phyloP scores from a whole-genome alignment of 1,284 basidiomycete genomes.

The Heliocybe sulcata region DNA sequence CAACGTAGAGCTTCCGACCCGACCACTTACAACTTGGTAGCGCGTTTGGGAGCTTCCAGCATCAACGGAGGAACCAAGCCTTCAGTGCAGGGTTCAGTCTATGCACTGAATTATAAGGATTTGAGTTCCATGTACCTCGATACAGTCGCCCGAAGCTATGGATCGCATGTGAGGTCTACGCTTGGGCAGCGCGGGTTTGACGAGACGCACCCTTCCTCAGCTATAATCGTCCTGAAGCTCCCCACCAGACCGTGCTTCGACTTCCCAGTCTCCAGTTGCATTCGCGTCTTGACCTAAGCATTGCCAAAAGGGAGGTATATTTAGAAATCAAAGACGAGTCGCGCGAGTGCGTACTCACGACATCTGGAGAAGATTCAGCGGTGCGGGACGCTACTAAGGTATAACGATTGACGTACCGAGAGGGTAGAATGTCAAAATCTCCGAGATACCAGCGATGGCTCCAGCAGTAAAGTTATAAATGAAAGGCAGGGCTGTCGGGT shows the following conservation, averaged over 20 bases:
- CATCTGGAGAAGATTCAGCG: constrained; percentile 15
- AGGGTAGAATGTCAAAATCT: constrained; percentile 91
- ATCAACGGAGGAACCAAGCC: constrained; percentile 91
- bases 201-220: constrained; percentile 71
- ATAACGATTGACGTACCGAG: constrained; percentile 53
- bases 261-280: constrained; percentile 90
- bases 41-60: constrained; percentile 96
- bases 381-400: constrained; percentile 1
- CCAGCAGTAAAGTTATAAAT: constrained; percentile 85
- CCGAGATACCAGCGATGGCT: constrained; percentile 83
- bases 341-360: constrained; percentile 17
- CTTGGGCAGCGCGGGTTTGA: constrained; percentile 9
- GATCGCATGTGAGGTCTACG: constrained; percentile 9
- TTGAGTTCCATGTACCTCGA: constrained; percentile 51
- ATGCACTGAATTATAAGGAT: background rate
- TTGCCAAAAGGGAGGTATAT: constrained; percentile 11
- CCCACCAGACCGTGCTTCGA: constrained; percentile 75
- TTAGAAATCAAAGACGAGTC: constrained; percentile 16
- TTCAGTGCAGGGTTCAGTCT: constrained; percentile 15
- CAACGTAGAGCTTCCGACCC: background rate
- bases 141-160: constrained; percentile 78
- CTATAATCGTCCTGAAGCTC: constrained; percentile 71
- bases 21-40: constrained; percentile 83
- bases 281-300: constrained; percentile 88
- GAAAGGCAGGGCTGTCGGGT: constrained; percentile 70